Evolutionary conservation across 148 eudicot species (phyloP), one percentile per base, ranked within the genome.

Genomic region (Rhododendron simsii): DNA sequence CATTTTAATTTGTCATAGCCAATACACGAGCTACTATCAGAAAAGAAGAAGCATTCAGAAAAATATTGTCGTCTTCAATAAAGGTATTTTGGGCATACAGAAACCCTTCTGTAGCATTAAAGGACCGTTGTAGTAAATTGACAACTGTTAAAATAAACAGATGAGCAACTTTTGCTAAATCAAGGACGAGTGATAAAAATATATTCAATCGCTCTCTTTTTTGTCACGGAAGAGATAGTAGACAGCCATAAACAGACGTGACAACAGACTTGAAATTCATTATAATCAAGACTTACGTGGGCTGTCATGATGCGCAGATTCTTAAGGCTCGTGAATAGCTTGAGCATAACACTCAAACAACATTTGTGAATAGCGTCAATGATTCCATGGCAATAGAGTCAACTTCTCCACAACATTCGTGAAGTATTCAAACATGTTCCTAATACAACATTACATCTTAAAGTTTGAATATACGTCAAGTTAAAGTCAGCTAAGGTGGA

Each of bases 1-100:
- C 83, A 86, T 78, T 61, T 51, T 83, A 77, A 59, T 44, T 65
- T 79, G 86, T 35, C 47, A 65, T 7, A 11, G 30, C 51, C 51
- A 63, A 44, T 63, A 5, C 44, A 41, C 44, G 44, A 41, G 44
- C 44, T 41, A 41, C 44, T 41, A 5, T 41, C 7, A 41, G 44
- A 41, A 41, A 41, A 41, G 44, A 41, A 41, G 6, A 41, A 39
- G 44, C 44, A 0, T 41, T 41, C 44, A 41, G 7, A 41, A 41
- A 41, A 41, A 41, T 41, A 41, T 41, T 41, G 44, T 41, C 7
- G 44, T 41, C 44, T 41, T 6, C 44, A 0, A 41, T 41, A 41
- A 41, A 41, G 44, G 44, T 41, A 41, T 41, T 41, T 41, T 41
- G 44, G 44, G 44, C 44, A 41, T 41, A 41, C 44, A 41, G 44